These are phyloP conservation scores for Candida wancherniae DNA, from an alignment of 805 yeast genomes.

Conservation along the genomic window DNA sequence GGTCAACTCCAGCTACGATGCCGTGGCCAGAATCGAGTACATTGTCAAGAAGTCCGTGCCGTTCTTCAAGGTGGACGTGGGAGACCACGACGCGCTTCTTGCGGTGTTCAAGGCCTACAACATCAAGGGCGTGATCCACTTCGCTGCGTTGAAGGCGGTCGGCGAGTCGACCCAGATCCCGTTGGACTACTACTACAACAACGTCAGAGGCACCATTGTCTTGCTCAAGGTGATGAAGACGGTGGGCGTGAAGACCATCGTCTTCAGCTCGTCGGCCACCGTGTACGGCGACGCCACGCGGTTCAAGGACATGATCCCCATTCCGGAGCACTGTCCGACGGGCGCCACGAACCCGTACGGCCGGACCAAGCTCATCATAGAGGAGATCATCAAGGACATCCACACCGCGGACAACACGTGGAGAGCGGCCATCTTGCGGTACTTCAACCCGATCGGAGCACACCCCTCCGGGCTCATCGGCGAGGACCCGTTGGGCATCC, in stretches of 20 bases:
- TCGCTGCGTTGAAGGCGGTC: constrained; percentile 81
- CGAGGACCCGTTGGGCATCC: constrained; percentile 75
- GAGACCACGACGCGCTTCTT: constrained; percentile 44
- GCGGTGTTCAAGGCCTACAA: constrained; percentile 45
- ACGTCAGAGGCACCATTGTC: constrained; percentile 59
- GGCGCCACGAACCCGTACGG: constrained; percentile 80
- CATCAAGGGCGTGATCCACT: constrained; percentile 63
- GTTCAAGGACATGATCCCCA: constrained; percentile 68
- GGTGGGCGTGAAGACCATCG: constrained; percentile 47
- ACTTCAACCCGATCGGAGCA: constrained; percentile 83
- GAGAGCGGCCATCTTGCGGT: constrained; percentile 62
- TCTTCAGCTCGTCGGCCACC: constrained; percentile 76
- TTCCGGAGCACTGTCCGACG: constrained; percentile 72
- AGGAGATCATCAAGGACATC: constrained; percentile 54
- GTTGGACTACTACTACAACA: constrained; percentile 61
- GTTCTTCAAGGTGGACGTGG: constrained; percentile 54
- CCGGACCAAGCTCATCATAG: constrained; percentile 62
- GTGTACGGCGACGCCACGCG: constrained; percentile 80
- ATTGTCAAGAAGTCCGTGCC: constrained; percentile 47
- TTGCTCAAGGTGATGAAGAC: constrained; percentile 51
- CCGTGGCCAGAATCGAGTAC: constrained; percentile 57
- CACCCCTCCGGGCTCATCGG: constrained; percentile 79
- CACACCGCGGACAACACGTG: constrained; percentile 41
- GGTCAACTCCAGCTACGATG: constrained; percentile 60
- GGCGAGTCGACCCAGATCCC: constrained; percentile 73